Conservation (phyloP, 2,329 filamentous ascomycete species). For the Penicillium sp. region DNA sequence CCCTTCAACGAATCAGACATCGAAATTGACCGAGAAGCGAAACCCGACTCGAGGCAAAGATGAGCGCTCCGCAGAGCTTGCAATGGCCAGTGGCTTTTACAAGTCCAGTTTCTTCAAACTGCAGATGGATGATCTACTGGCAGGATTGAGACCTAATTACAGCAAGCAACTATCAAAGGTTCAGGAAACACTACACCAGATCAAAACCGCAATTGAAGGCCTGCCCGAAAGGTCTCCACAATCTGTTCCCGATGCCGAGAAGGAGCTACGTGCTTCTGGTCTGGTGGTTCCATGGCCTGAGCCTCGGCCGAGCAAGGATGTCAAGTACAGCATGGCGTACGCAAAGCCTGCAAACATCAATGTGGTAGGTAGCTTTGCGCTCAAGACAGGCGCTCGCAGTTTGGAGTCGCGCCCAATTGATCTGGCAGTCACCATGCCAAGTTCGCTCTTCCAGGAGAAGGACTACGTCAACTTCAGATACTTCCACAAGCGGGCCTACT, state of each 20-base stretch:
- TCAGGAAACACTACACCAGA: constrained; percentile 54
- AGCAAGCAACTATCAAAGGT: constrained; percentile 56
- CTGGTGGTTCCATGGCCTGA: constrained; percentile 80
- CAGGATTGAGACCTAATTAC: constrained; percentile 58
- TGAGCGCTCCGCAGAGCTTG: constrained; percentile 36
- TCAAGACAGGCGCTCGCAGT: constrained; percentile 69
- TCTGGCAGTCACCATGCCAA: constrained; percentile 83
- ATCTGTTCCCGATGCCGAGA: constrained; percentile 64
- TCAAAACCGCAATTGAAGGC: constrained; percentile 59
- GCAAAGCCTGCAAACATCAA: constrained; percentile 75
- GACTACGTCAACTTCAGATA: constrained; percentile 92
- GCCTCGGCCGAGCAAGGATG: constrained; percentile 72
- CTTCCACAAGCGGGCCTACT: constrained; percentile 92
- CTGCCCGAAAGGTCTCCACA: constrained; percentile 54
- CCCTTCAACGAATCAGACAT: constrained; percentile 11
- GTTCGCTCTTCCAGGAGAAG: constrained; percentile 80
- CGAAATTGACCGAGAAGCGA: constrained; percentile 35
- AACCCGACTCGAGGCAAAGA: constrained; percentile 21
- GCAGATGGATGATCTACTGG: constrained; percentile 64
- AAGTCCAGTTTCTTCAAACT: constrained; percentile 68
- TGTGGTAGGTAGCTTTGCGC: constrained; percentile 82
- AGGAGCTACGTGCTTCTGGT: constrained; percentile 63
- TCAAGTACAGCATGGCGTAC: constrained; percentile 79
- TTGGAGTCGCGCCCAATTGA: constrained; percentile 63
- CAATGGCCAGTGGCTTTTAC: constrained; percentile 54